Evolutionary conservation across 495 filamentous ascomycete species (phyloP).

Genomic region (Cladorrhinum samala): DNA sequence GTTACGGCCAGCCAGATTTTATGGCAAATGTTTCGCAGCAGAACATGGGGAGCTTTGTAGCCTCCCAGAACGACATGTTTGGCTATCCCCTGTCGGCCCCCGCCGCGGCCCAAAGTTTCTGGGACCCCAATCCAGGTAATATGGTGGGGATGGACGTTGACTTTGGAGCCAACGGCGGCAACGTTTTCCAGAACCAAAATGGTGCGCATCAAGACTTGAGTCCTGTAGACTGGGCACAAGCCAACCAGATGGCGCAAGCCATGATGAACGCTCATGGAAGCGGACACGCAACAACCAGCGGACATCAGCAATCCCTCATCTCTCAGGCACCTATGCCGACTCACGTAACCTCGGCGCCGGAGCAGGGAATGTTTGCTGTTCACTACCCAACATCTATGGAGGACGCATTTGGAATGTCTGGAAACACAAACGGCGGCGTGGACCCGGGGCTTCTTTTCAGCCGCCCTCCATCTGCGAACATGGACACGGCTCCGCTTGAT

Average conservation of each 20-base stretch:
- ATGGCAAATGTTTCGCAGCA: constrained; percentile 36
- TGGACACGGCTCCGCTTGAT: constrained; percentile 34
- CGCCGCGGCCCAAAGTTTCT: constrained; percentile 65
- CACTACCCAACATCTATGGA: constrained; percentile 36
- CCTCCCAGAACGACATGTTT: constrained; percentile 46
- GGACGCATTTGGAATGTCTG: constrained; percentile 34
- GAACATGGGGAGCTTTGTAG: constrained; percentile 33
- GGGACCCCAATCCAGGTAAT: constrained; percentile 55
- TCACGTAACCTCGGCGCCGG: constrained; percentile 31
- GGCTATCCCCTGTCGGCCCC: constrained; percentile 65
- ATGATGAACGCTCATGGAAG: constrained; percentile 24
- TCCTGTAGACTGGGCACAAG: constrained; percentile 46
- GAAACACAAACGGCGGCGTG: constrained; percentile 30
- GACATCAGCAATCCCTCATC: constrained; percentile 29
- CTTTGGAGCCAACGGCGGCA: constrained; percentile 34
- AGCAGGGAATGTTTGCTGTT: constrained; percentile 33
- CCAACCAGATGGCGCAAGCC: constrained; percentile 38
- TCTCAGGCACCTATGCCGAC: constrained; percentile 34
- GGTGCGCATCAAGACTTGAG: constrained; percentile 32
- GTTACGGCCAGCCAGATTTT: constrained; percentile 39
- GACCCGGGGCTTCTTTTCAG: constrained; percentile 44
- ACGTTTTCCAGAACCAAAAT: constrained; percentile 30
- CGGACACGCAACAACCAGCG: constrained; percentile 22
- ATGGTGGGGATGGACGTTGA: constrained; percentile 53
- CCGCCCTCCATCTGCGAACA: constrained; percentile 37